Evolutionary conservation across 2,329 filamentous ascomycete species (phyloP), one percentile per base, ranked within the genome.

Genomic region (Sporothrix phasma): DNA sequence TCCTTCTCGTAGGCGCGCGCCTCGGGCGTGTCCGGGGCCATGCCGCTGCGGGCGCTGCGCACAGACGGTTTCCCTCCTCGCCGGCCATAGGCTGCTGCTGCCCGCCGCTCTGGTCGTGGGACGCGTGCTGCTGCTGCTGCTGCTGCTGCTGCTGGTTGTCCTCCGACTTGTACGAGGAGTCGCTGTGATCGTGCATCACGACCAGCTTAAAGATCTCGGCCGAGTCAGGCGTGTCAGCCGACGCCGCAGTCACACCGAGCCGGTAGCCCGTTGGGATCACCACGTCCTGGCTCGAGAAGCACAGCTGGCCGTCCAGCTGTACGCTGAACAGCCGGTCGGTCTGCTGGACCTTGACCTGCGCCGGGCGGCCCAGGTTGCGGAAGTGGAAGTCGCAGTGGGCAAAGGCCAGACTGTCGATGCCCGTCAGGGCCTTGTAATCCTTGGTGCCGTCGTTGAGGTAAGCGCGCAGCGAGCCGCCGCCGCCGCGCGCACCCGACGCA

Each of bases 191-290:
- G 11, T 83, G 86, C 72, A 87, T 84, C 61, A 94, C 84, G 41
- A 89, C 81, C 72, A 97, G 83, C 74, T 93, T 95, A 80, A 92
- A 94, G 69, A 96, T 76, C 76, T 99, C 94, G 71, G 97, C 96
- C 5, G 91, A 96, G 76, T 99, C 94, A 0, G 94, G 92, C 70
- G 86, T 92, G 69, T 97, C 93, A 34, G 90, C 89, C 3, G 90
- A 93, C 17, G 90, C 89, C 47, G 93, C 94, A 13, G 89, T 91
- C 69, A 99, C 78, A 70, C 94, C 94, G 69, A 96, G 90, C 73
- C 84, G 83, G 78, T 97, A 95, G 69, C 90, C 90, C 1, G 81
- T 71, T 3, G 93, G 94, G 26, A 99, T 82, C 66, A 79, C 80
- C 71, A 97, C 82, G 79, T 90, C 89, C 74, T 87, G 79, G 61